Percentiles rank a stretch among this genome's conserved stretches.
phyloP scores from a whole-genome alignment of 768 basidiomycete species.

The Myochromella boudieri region DNA sequence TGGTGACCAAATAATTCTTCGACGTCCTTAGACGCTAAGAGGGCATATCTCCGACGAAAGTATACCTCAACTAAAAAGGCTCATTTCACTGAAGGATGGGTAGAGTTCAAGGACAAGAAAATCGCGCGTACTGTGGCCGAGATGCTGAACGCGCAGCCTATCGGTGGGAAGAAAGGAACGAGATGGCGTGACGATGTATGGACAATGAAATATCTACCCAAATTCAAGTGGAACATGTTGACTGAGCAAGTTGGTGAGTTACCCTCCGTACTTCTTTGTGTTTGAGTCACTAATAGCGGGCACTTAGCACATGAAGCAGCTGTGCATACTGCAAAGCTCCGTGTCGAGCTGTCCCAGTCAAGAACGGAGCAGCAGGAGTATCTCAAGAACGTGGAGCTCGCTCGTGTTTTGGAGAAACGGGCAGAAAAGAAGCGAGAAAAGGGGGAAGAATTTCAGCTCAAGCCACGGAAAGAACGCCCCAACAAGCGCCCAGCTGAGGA shows the following conservation, averaged over 20 bases:
- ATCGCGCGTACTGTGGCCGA: constrained; percentile 87
- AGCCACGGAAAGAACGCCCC: constrained; percentile 30
- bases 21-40: constrained; percentile 64
- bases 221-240: constrained; percentile 98
- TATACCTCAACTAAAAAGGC: constrained; percentile 81
- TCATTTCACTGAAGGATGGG: constrained; percentile 96
- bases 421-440: constrained; percentile 61
- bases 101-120: constrained; percentile 94
- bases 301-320: constrained; percentile 96
- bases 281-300: too few relatives aligned
- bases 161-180: constrained; percentile 89
- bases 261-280: not conserved
- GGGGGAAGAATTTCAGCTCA: constrained; percentile 49
- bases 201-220: constrained; percentile 99
- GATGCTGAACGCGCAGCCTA: constrained; percentile 94
- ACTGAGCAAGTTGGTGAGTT: constrained; percentile 95
- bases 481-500: constrained; percentile 28
- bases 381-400: constrained; percentile 91
- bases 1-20: constrained; percentile 1
- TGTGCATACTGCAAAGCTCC: constrained; percentile 83
- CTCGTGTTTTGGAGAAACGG: constrained; percentile 82
- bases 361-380: constrained; percentile 89
- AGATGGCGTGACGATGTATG: constrained; percentile 97
- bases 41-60: constrained; percentile 82
- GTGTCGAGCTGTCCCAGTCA: constrained; percentile 88